These are phyloP conservation scores for Candida ulmi DNA, from an alignment of 805 yeast species.

Conservation along the genomic window DNA sequence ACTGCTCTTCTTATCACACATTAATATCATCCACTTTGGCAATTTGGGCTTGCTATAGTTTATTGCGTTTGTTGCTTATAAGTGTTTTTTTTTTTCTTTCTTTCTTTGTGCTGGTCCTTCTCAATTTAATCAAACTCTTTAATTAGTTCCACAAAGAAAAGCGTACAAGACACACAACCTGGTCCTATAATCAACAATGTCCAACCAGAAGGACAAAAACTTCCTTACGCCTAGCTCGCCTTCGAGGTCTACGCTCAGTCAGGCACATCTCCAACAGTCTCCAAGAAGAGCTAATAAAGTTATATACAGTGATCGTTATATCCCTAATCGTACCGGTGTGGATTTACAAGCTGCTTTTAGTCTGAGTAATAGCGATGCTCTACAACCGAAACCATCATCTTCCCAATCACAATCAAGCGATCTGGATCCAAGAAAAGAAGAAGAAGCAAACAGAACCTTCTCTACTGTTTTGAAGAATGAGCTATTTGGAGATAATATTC, in stretches of 20 bases:
- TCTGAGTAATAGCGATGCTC: constrained; percentile 13
- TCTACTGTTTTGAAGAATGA: constrained; percentile 84
- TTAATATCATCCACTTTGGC: too few species aligned
- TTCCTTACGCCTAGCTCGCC: constrained; percentile 24
- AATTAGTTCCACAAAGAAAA: too few species aligned
- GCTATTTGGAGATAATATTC: constrained; percentile 82
- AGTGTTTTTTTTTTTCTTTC: too few species aligned
- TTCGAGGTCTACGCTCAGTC: constrained; percentile 24
- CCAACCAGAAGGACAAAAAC: constrained; percentile 15
- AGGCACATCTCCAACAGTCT: constrained; percentile 24
- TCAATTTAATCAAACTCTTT: too few species aligned
- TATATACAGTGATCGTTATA: constrained; percentile 75
- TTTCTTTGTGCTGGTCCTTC: too few species aligned
- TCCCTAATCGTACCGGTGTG: constrained; percentile 82
- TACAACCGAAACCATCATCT: constrained; percentile 22
- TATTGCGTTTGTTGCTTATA: too few species aligned
- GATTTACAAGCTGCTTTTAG: constrained; percentile 74
- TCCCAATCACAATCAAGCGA: constrained; percentile 34
- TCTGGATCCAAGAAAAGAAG: constrained; percentile 60
- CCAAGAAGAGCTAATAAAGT: constrained; percentile 32
- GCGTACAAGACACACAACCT: too few species aligned
- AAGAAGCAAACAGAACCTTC: constrained; percentile 84
- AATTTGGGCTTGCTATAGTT: too few species aligned
- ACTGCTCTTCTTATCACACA: too few species aligned
- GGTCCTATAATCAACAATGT: constrained; percentile 9